These are phyloP conservation scores for Crithidia expoeki DNA, from an alignment of 208 protist species.

Conservation along the genomic window DNA sequence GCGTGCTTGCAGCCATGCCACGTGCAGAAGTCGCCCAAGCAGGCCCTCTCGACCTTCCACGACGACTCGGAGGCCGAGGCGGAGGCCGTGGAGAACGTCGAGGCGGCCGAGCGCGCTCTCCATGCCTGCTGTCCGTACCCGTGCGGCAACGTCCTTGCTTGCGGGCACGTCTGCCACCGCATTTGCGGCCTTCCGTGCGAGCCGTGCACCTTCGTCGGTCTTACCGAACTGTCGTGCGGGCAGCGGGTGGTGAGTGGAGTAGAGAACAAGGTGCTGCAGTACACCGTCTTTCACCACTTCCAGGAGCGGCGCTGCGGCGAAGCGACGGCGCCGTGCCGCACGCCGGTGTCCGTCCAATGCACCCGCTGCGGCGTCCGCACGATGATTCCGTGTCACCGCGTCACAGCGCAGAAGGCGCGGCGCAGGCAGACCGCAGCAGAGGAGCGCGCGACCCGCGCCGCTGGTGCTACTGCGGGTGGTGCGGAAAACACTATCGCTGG, in stretches of 20 bases:
- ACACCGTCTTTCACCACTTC: conserved; percentile 76
- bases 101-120: conserved; percentile 2
- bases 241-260: conserved; percentile 81
- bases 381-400: conserved; percentile 55
- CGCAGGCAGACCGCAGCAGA: conserved; percentile 17
- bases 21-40: conserved; percentile 24
- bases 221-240: conserved; percentile 75
- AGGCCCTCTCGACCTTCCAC: background rate
- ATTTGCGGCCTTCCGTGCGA: conserved; percentile 70
- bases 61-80: background rate
- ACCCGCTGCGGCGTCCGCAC: conserved; percentile 64
- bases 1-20: conserved; percentile 79
- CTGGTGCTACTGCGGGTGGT: background rate
- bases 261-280: conserved; percentile 48
- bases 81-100: background rate
- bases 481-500: background rate
- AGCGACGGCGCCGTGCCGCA: conserved; percentile 48
- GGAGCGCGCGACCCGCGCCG: conserved; percentile 7
- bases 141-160: conserved; percentile 59
- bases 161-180: conserved; percentile 74
- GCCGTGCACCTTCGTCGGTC: conserved; percentile 73
- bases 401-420: conserved; percentile 39
- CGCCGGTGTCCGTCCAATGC: conserved; percentile 63
- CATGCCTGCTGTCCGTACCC: conserved; percentile 80
- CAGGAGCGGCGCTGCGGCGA: conserved; percentile 66